Conservation (phyloP, 1,139 yeast genomes). For the Taphrina sp. region DNA sequence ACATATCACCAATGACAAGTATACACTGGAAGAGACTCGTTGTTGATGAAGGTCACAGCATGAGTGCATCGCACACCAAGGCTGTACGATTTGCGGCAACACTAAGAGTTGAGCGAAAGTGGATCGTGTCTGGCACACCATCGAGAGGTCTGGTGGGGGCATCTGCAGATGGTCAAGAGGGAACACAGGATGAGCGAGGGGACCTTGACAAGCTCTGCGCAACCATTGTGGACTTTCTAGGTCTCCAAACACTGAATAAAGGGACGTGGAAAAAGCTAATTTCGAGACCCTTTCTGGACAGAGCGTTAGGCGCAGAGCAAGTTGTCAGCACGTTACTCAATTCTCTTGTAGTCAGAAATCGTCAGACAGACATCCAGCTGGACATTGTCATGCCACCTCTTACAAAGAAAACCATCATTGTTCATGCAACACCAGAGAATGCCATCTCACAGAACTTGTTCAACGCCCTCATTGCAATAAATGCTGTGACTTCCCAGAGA, state of each 20-base stretch:
- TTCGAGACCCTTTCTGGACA: constrained; percentile 51
- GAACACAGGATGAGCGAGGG: constrained; percentile 10
- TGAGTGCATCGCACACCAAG: constrained; percentile 54
- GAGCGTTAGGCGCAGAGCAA: constrained; percentile 49
- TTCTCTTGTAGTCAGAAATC: constrained; percentile 57
- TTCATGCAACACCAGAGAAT: constrained; percentile 63
- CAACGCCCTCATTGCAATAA: constrained; percentile 64
- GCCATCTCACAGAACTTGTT: constrained; percentile 61
- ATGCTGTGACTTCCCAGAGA: constrained; percentile 70
- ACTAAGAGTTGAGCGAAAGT: constrained; percentile 58
- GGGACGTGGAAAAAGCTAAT: constrained; percentile 53
- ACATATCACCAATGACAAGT: constrained; percentile 46
- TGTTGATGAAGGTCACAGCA: constrained; percentile 72
- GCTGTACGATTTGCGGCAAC: constrained; percentile 53
- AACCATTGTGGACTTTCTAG: constrained; percentile 55
- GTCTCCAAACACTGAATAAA: constrained; percentile 59
- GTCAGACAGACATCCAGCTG: constrained; percentile 52
- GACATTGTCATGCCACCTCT: constrained; percentile 61
- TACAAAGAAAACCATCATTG: constrained; percentile 56
- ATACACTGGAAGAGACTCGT: constrained; percentile 67
- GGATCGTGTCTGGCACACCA: constrained; percentile 78
- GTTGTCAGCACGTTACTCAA: constrained; percentile 49
- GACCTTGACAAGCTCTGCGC: constrained; percentile 55
- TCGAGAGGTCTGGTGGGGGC: constrained; percentile 62
- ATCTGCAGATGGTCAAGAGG: constrained; percentile 28